Evolutionary conservation across 106 monocot species (phyloP), one percentile per base, ranked within the genome.

Genomic region (Allium fistulosum): DNA sequence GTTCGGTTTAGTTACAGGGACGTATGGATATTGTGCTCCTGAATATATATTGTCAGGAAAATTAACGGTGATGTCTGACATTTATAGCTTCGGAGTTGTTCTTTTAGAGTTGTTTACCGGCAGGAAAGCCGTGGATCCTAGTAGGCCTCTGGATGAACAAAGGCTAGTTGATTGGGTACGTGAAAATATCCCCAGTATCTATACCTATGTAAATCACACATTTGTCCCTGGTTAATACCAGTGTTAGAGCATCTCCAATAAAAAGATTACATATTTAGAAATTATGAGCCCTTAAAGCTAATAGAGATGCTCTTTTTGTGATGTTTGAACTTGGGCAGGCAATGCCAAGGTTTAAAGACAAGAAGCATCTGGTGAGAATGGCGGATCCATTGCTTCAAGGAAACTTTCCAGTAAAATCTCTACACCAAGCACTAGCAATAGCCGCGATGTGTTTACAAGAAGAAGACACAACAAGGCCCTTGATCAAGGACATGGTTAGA

Each of bases 1-100:
- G 70, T 75, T 80, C 7, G 80, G 80, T 26, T 75, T 75, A 2
- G 80, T 80, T 26, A 80, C 75, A 75, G 80, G 80, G 49, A 80
- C 75, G 8, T 80, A 70, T 6, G 80, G 80, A 0, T 80, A 80
- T 57, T 80, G 75, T 58, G 80, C 80, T 64, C 80, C 80, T 10
- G 80, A 80, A 63, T 80, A 80, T 46, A 75, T 71, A 6, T 47
- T 75, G 48, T 70, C 75, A 1, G 80, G 80, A 9, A 70, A 75
- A 49, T 66, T 80, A 11, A 75, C 80, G 51, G 75, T 56, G 70
- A 80, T 75, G 75, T 75, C 75, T 1, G 80, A 80, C 60, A 61
- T 80, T 45, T 80, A 80, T 50, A 80, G 80, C 57, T 71, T 74
- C 48, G 80, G 80, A 9, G 70, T 80, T 57, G 49, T 80, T 18